Percentiles rank a stretch among this genome's conserved stretches.
Conservation (phyloP, 305 asterid species). For the Petunia hybrid region DNA sequence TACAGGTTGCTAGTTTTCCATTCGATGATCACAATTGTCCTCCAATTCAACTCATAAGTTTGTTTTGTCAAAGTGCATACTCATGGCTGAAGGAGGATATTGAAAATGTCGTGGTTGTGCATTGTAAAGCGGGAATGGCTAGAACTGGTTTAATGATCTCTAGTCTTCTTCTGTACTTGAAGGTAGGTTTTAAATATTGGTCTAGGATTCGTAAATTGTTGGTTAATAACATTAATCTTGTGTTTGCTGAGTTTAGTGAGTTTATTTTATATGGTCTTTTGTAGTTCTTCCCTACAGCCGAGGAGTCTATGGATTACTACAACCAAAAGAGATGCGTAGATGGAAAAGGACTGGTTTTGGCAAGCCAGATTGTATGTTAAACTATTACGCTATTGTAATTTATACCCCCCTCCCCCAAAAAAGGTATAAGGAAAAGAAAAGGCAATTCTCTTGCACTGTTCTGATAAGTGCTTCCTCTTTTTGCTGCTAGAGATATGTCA, state of each 20-base stretch:
- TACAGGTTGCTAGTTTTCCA: slow-evolving; percentile 96
- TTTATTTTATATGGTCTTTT: slow-evolving; percentile 41
- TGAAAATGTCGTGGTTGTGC: slow-evolving; percentile 97
- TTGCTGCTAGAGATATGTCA: slow-evolving; percentile 85
- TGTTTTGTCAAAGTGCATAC: slow-evolving; percentile 98
- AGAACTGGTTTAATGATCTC: slow-evolving; percentile 99
- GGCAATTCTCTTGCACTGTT: no score
- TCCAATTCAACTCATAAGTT: slow-evolving; percentile 87
- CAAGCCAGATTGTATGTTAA: slow-evolving; percentile 95
- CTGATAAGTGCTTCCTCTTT: slow-evolving; percentile 25
- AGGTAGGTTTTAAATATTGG: slow-evolving; percentile 51
- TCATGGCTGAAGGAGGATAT: slow-evolving; percentile 99
- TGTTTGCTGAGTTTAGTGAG: background rate
- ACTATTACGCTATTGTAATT: background rate
- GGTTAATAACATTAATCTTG: no score
- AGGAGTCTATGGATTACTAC: slow-evolving; percentile 95
- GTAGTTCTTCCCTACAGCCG: slow-evolving; percentile 98
- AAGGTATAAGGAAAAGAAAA: background rate
- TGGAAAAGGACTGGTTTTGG: slow-evolving; percentile 95
- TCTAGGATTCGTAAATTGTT: background rate
- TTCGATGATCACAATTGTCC: slow-evolving; percentile 99
- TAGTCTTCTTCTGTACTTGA: slow-evolving; percentile 89
- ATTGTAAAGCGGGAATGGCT: slow-evolving; percentile 99
- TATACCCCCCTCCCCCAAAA: background rate
- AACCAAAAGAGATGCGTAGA: slow-evolving; percentile 97